phyloP scores from a whole-genome alignment of 2,329 filamentous ascomycete genomes.

The Botrytis pseudocinerea region DNA sequence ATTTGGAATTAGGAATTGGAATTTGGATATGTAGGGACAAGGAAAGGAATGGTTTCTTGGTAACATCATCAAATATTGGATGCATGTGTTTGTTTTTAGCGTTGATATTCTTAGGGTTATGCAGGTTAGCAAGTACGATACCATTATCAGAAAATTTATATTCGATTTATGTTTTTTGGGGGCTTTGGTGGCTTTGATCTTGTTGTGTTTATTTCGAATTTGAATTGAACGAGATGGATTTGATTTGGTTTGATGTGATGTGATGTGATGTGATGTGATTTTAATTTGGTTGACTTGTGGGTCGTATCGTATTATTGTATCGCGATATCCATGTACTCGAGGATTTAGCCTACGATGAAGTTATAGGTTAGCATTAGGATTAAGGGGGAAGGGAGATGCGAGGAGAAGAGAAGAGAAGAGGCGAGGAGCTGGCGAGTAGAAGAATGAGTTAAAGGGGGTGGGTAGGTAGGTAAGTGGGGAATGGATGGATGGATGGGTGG shows the following conservation, averaged over 20 bases:
- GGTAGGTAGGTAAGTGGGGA: no score
- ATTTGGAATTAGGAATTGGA: background rate
- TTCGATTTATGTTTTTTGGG: background rate
- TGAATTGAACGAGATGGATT: no score
- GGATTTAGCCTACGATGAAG: background rate
- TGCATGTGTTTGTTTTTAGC: background rate
- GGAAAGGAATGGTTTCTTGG: background rate
- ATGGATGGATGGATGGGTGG: no score
- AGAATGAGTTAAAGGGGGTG: no score
- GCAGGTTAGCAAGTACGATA: constrained; percentile 7
- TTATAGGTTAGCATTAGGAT: background rate
- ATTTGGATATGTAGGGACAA: background rate
- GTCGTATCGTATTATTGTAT: background rate
- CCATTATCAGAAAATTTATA: constrained; percentile 8
- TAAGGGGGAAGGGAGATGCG: no score
- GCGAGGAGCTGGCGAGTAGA: background rate
- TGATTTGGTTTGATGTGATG: background rate
- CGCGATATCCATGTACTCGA: background rate
- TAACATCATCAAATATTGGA: constrained; percentile 6
- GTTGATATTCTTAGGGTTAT: background rate
- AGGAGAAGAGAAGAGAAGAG: background rate
- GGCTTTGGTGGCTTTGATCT: background rate
- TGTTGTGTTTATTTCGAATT: background rate
- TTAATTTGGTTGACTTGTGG: no score
- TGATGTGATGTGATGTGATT: no score